Evolutionary conservation across 805 yeast genomes (phyloP).

Genomic region (Lipomyces spencermartinsiae): DNA sequence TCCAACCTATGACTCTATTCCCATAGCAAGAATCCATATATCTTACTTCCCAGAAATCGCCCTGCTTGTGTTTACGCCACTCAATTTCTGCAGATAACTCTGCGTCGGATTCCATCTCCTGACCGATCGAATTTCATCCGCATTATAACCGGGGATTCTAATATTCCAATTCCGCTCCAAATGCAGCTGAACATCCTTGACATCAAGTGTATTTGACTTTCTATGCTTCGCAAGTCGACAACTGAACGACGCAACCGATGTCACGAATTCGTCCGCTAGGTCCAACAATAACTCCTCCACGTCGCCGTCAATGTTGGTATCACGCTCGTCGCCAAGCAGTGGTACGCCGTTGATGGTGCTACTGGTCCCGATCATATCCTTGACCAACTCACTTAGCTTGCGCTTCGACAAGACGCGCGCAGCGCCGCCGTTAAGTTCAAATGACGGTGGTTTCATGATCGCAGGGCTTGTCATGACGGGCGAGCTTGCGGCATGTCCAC

Average conservation of each 20-base stretch:
- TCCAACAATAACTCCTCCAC: conserved; percentile 90
- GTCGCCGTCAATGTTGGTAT: conserved; percentile 90
- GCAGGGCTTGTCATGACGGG: conserved; percentile 81
- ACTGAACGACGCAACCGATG: conserved; percentile 89
- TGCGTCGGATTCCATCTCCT: conserved; percentile 50
- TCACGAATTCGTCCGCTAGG: conserved; percentile 93
- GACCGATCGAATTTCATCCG: conserved; percentile 79
- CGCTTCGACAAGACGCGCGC: conserved; percentile 81
- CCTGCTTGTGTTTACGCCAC: conserved; percentile 37
- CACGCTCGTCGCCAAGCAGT: conserved; percentile 74
- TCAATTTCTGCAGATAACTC: conserved; percentile 49
- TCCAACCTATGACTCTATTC: too few relatives aligned
- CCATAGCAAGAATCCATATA: neutral
- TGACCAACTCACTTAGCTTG: conserved; percentile 83
- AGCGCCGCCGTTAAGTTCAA: conserved; percentile 64
- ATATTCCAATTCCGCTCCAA: conserved; percentile 93
- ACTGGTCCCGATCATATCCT: conserved; percentile 64
- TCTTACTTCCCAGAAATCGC: conserved; percentile 34
- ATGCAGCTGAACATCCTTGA: conserved; percentile 88
- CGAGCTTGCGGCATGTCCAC: conserved; percentile 77
- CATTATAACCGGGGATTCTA: conserved; percentile 88
- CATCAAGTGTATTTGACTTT: conserved; percentile 83
- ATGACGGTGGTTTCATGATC: conserved; percentile 73
- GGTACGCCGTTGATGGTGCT: conserved; percentile 51
- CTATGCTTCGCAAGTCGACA: conserved; percentile 95